These are phyloP conservation scores for Collybia mongolica DNA, from an alignment of 768 basidiomycete genomes.

Conservation along the genomic window DNA sequence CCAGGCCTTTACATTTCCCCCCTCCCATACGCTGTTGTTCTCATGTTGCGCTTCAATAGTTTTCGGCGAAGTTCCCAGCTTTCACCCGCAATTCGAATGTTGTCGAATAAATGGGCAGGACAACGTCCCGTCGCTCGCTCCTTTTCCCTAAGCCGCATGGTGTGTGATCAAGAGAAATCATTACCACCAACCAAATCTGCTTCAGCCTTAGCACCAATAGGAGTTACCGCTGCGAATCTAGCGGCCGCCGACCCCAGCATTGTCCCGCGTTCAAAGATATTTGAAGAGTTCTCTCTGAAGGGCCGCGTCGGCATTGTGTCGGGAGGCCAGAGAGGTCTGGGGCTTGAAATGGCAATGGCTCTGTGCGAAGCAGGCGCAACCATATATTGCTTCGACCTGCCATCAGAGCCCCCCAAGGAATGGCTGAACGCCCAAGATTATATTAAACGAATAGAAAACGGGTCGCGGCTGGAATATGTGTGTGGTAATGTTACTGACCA, in stretches of 20 bases:
- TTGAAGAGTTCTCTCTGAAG: constrained; percentile 55
- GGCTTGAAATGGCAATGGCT: constrained; percentile 77
- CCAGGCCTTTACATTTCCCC: too few species aligned
- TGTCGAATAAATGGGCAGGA: too few species aligned
- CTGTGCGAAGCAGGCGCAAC: constrained; percentile 70
- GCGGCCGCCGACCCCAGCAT: constrained; percentile 33
- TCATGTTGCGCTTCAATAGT: too few species aligned
- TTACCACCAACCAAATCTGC: constrained; percentile 32
- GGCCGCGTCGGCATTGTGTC: constrained; percentile 61
- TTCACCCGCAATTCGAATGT: too few species aligned
- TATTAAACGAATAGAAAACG: constrained; percentile 41
- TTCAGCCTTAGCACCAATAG: constrained; percentile 59
- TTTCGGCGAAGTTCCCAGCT: too few species aligned
- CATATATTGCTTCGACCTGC: constrained; percentile 67
- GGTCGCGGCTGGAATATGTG: constrained; percentile 55
- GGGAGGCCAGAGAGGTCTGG: constrained; percentile 65
- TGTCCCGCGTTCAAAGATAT: constrained; percentile 44
- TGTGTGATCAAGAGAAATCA: constrained; percentile 11
- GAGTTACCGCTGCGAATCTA: constrained; percentile 56
- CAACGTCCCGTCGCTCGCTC: too few species aligned
- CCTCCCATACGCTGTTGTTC: too few species aligned
- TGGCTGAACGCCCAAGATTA: constrained; percentile 53
- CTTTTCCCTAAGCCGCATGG: constrained; percentile 42
- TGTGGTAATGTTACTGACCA: constrained; percentile 66
- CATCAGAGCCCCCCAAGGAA: constrained; percentile 51